These are phyloP conservation scores for Arthrobotrys sphaeroides DNA, from an alignment of 2,329 filamentous ascomycete genomes.

Conservation along the genomic window DNA sequence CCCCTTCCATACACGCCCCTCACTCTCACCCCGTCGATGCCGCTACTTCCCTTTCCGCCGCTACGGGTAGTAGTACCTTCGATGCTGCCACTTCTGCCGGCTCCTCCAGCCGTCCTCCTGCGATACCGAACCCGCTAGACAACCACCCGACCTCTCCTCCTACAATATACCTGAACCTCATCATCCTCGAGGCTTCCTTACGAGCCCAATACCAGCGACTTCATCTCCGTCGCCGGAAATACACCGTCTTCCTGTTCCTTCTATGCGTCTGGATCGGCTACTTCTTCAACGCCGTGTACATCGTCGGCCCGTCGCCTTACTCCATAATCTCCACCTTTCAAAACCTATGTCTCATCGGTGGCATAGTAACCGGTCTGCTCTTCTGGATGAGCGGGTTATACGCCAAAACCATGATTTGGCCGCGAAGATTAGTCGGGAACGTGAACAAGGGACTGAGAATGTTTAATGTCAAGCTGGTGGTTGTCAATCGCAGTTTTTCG, in stretches of 20 bases:
- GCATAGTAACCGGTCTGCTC: slow-evolving; percentile 83
- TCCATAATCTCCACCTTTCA: slow-evolving; percentile 67
- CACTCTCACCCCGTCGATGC: slow-evolving; percentile 59
- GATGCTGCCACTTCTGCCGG: slow-evolving; percentile 60
- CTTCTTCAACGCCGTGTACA: slow-evolving; percentile 89
- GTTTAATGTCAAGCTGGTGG: slow-evolving; percentile 96
- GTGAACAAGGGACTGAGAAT: slow-evolving; percentile 88
- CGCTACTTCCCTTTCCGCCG: slow-evolving; percentile 62
- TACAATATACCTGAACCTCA: slow-evolving; percentile 96
- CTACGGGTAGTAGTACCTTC: slow-evolving; percentile 56
- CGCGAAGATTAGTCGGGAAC: slow-evolving; percentile 85
- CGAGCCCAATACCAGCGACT: slow-evolving; percentile 92
- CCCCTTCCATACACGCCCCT: slow-evolving; percentile 55
- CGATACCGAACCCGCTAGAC: slow-evolving; percentile 73
- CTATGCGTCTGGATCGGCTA: slow-evolving; percentile 81
- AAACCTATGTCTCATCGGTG: slow-evolving; percentile 90
- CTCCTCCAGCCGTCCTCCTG: slow-evolving; percentile 58
- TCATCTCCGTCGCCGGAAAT: slow-evolving; percentile 84
- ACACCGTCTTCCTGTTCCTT: slow-evolving; percentile 88
- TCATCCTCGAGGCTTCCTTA: slow-evolving; percentile 93
- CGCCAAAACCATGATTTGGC: slow-evolving; percentile 94
- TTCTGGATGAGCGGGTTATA: slow-evolving; percentile 97
- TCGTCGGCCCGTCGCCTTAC: slow-evolving; percentile 93
- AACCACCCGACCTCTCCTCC: slow-evolving; percentile 88
- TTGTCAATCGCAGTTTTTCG: slow-evolving; percentile 66